Base-by-base conservation (phyloP, 495 filamentous ascomycete genomes). In the Penicillium paxilli region DNA sequence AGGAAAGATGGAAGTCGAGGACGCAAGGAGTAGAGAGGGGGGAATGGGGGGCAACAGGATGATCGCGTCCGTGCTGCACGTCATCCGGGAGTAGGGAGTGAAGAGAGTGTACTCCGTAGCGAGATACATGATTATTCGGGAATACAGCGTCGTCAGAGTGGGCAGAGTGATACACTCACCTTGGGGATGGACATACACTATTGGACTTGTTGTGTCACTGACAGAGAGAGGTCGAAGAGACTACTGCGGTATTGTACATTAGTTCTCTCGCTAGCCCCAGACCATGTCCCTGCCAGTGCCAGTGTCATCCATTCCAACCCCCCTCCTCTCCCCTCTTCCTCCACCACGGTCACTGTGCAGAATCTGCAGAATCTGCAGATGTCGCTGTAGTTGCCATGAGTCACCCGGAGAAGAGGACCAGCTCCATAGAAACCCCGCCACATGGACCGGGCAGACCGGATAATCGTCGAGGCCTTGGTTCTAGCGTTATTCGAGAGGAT, bases 11-110 rank as follows among this genome's bases (percentile, higher is more conserved):
- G 30, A 32, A 9, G 12, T n/a, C 26, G 23, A 42, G 20, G 49
- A 52, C 19, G 49, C 28, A 52, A 52, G 49, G 49, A 52, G 49
- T 25, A 33, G 14, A 32, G 17, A 22, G n/a, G 21, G 19, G 4
- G 8, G 30, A n/a, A 2, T 22, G 22, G 22, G 14, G 19, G 30
- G n/a, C 35, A 37, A 21, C 41, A 42, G 25, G 49, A 51, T 51
- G 22, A 14, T 40, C 35, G 35, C 16, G 35, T 40, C 25, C 37
- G 24, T 44, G 49, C 49, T 51, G 49, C 37, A 42, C 38, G 49
- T 51, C 49, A 51, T 51, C 9, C 11, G 30, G 11, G 30, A 4
- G 11, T 5, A 32, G 14, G 30, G 26, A 12, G 12, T 5, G 30
- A n/a, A n/a, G n/a, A n/a, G n/a, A n/a, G n/a, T n/a, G n/a, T n/a